Conservation (phyloP, 371 early-diverging fungal genomes). For the Amoeboaphelidium protococcarum region DNA sequence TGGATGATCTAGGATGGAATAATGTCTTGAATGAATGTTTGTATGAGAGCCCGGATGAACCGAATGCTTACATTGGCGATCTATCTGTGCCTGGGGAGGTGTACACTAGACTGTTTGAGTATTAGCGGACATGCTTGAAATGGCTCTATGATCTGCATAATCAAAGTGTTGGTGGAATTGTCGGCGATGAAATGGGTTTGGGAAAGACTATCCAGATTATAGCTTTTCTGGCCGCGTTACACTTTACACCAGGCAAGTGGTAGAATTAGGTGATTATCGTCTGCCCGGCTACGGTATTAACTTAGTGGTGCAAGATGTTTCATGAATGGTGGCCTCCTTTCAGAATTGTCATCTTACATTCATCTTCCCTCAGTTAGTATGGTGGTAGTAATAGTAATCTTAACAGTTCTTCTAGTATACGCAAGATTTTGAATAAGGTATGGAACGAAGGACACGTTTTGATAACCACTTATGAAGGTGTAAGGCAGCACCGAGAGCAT, state of each 20-base stretch:
- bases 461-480: slow-evolving; percentile 60
- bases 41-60: slow-evolving; percentile 24
- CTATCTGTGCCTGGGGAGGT: slow-evolving; percentile 55
- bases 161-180: slow-evolving; percentile 70
- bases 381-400: too few species aligned
- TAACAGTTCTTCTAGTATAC: too few species aligned
- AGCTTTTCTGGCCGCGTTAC: slow-evolving; percentile 43
- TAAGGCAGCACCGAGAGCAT: slow-evolving; percentile 32
- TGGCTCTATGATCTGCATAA: slow-evolving; percentile 83
- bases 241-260: slow-evolving; percentile 24
- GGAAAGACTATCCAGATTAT: slow-evolving; percentile 92
- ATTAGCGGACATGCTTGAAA: slow-evolving; percentile 64
- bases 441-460: slow-evolving; percentile 38
- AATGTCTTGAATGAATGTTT: slow-evolving; percentile 19
- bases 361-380: slow-evolving; percentile 40
- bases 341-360: slow-evolving; percentile 59
- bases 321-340: slow-evolving; percentile 89
- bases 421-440: slow-evolving; percentile 8
- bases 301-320: slow-evolving; percentile 89
- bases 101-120: slow-evolving; percentile 56
- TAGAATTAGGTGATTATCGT: slow-evolving; percentile 43
- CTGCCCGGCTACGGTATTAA: slow-evolving; percentile 82
- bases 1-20: background rate
- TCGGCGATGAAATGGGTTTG: slow-evolving; percentile 95
- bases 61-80: slow-evolving; percentile 29